Percentiles rank a stretch among this genome's conserved stretches.
phyloP scores from a whole-genome alignment of 2,329 filamentous ascomycete genomes.

The Aspergillus glaucus region DNA sequence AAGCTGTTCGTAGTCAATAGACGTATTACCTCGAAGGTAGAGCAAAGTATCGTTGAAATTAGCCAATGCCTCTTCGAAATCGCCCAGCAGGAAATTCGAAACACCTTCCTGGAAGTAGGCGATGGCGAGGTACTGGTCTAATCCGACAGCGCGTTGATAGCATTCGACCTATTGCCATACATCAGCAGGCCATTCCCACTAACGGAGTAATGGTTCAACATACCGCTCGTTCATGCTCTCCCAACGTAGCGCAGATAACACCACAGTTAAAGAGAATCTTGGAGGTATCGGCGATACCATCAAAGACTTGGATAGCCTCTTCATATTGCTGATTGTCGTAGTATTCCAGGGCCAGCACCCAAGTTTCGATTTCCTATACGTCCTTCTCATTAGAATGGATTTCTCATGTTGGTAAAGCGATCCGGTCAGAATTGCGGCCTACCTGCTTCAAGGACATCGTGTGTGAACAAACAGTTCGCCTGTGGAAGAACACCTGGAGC shows the following conservation, averaged over 20 bases:
- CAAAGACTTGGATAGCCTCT: constrained; percentile 75
- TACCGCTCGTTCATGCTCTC: constrained; percentile 93
- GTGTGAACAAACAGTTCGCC: no score
- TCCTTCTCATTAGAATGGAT: constrained; percentile 2
- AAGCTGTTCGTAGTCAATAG: constrained; percentile 96
- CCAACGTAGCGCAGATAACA: constrained; percentile 92
- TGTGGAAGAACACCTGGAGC: background rate
- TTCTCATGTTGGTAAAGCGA: background rate
- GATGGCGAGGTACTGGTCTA: constrained; percentile 93
- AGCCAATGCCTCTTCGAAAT: constrained; percentile 93
- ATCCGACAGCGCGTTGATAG: constrained; percentile 82
- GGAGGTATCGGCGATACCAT: constrained; percentile 84
- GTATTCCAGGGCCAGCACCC: constrained; percentile 81
- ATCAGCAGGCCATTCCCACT: constrained; percentile 6
- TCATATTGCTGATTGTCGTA: constrained; percentile 99
- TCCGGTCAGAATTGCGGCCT: constrained; percentile 16
- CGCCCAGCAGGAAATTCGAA: constrained; percentile 92
- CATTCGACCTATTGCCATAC: constrained; percentile 69
- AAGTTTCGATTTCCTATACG: constrained; percentile 90
- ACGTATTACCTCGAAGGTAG: constrained; percentile 89
- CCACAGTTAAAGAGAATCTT: constrained; percentile 99
- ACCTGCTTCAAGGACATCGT: constrained; percentile 58
- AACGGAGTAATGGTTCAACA: constrained; percentile 28
- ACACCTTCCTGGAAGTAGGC: constrained; percentile 98
- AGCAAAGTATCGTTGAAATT: constrained; percentile 98